A percentile compares a stretch with the other conserved stretches of the same genome.
Conservation (phyloP, 345 rosid species). For the Boechera retrofracta region DNA sequence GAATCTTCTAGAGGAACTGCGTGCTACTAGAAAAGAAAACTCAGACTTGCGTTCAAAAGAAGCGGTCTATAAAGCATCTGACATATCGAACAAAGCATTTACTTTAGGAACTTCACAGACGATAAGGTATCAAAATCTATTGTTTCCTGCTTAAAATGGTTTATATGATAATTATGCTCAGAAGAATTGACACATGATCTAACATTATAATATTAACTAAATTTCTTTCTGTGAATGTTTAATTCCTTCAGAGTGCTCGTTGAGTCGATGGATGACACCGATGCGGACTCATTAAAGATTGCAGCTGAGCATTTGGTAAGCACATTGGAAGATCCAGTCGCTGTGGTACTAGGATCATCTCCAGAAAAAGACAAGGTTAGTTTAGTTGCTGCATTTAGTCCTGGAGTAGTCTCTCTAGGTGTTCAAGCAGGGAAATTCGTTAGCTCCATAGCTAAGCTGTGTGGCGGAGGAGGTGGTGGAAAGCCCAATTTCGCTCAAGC, state of each 20-base stretch:
- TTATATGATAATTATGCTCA: not conserved
- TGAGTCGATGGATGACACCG: constrained; percentile 78
- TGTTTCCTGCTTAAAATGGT: not conserved
- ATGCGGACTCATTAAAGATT: constrained; percentile 82
- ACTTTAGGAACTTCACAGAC: constrained; percentile 62
- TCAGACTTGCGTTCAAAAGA: constrained; percentile 74
- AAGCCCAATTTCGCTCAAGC: constrained; percentile 96
- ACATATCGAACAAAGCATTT: constrained; percentile 65
- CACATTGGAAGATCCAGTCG: constrained; percentile 78
- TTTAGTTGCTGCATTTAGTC: constrained; percentile 87
- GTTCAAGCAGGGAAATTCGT: constrained; percentile 92
- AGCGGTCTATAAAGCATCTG: constrained; percentile 79
- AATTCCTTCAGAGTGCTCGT: constrained; percentile 68
- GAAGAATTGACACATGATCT: not conserved
- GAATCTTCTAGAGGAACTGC: constrained; percentile 77
- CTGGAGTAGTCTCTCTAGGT: constrained; percentile 70
- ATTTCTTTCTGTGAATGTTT: constrained; percentile 9
- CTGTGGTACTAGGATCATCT: constrained; percentile 76
- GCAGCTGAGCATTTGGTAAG: constrained; percentile 80
- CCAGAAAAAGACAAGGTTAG: constrained; percentile 93
- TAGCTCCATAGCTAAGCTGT: constrained; percentile 77
- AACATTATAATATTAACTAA: not conserved
- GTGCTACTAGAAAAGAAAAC: constrained; percentile 70
- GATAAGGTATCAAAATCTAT: constrained; percentile 53
- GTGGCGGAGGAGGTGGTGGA: constrained; percentile 98